Conservation (phyloP, 2,329 filamentous ascomycete genomes). For the Nigrograna mackinnonii region DNA sequence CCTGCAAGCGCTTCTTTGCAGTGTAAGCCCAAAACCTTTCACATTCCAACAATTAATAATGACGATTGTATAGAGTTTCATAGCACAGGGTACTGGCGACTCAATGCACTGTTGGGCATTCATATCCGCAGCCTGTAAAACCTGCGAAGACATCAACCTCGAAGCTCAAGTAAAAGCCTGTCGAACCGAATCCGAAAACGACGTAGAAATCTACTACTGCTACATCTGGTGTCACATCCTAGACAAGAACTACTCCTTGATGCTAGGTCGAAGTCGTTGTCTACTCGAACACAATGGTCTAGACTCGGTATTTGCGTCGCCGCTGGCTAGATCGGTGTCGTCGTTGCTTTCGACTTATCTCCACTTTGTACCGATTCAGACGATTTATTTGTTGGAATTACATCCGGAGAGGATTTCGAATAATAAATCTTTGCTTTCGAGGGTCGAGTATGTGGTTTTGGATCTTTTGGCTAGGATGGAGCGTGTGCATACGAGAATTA, state of each 20-base stretch:
- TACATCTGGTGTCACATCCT: conserved; percentile 25
- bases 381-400: conserved; percentile 16
- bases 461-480: conserved; percentile 16
- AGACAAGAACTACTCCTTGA: conserved; percentile 25
- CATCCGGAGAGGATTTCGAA: conserved; percentile 17
- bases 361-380: conserved; percentile 19
- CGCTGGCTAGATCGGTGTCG: conserved; percentile 12
- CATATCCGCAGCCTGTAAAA: conserved; percentile 19
- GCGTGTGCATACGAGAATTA: conserved; percentile 14
- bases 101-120: conserved; percentile 21
- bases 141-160: conserved; percentile 21
- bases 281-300: conserved; percentile 18
- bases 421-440: conserved; percentile 9
- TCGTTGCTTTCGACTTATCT: conserved; percentile 17
- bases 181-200: conserved; percentile 12
- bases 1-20: conserved; percentile 20
- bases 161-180: conserved; percentile 13
- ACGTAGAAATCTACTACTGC: conserved; percentile 19
- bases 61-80: conserved; percentile 4
- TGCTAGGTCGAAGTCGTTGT: conserved; percentile 19
- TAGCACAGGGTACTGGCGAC: conserved; percentile 21
- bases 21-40: conserved; percentile 13
- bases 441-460: conserved; percentile 13
- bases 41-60: background rate
- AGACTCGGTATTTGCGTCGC: conserved; percentile 14